A percentile compares a stretch with the other conserved stretches of the same genome.
phyloP scores from a whole-genome alignment of 495 filamentous ascomycete species.

The Neurospora sp. region DNA sequence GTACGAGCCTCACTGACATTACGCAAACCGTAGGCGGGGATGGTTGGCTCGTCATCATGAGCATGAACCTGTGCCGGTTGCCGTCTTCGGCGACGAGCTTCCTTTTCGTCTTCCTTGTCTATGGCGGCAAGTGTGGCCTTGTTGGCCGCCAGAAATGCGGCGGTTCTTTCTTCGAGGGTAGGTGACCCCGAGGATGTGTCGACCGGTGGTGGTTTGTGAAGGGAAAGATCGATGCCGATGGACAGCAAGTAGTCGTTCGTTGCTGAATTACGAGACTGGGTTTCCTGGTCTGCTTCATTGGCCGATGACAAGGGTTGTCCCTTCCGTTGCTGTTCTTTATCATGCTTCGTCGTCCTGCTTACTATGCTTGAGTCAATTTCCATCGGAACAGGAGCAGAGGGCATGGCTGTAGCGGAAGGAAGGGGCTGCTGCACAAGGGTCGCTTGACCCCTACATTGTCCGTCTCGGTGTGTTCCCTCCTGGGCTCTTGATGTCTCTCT shows the following conservation, averaged over 20 bases:
- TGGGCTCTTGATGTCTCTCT: background rate
- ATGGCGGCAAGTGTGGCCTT: background rate
- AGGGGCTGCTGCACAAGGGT: background rate
- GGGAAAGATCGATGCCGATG: background rate
- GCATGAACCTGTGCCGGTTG: background rate
- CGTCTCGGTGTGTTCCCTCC: background rate
- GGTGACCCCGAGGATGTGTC: background rate
- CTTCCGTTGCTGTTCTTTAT: background rate
- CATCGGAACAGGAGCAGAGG: background rate
- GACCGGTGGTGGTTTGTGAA: background rate
- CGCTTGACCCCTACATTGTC: background rate
- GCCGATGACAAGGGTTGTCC: background rate
- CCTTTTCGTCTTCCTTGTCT: background rate
- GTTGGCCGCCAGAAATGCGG: background rate
- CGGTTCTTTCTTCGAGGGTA: background rate
- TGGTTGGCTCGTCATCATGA: background rate
- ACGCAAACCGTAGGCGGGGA: background rate
- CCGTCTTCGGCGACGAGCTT: background rate
- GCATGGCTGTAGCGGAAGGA: background rate
- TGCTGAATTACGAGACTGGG: background rate
- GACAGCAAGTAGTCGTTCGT: background rate
- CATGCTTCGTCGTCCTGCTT: background rate
- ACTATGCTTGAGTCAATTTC: background rate
- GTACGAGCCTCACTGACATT: background rate
- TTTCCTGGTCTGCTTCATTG: background rate